Base-by-base conservation (phyloP, 2,329 filamentous ascomycete species). In the Diplocarpon mali region DNA sequence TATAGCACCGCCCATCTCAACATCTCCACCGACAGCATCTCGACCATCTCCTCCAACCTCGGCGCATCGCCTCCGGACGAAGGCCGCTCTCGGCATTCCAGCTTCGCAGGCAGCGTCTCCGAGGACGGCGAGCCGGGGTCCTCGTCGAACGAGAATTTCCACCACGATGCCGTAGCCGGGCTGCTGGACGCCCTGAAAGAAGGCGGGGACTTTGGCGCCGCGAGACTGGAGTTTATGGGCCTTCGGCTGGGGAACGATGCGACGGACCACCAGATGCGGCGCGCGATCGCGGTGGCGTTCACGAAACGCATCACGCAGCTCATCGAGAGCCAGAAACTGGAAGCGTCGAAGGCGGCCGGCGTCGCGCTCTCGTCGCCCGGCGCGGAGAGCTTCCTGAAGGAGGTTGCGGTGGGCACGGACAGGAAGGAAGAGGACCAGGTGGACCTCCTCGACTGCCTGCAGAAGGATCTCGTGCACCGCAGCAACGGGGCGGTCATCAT, bases 171-270 rank as follows among this genome's bases (percentile, higher is more conserved):
- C 20, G 85, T 90, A 2, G 73, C 80, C 52, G 90, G 86, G 49
- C 75, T 96, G n/a, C 74, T 89, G 50, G 89, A 95, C 58, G 85
- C 87, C 17, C 72, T 96, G 35, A 81, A 83, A 41, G 83, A 80
- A 16, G 75, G 77, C 12, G 76, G 79, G 10, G 85, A 93, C 60
- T 92, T 94, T 52, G 89, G 95, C 58, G 72, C 71, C 2, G 76
- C 78, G 40, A 87, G 90, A 62, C 76, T 96, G 29, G 92, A 98
- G 62, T 84, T 98, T 51, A 94, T 89, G 69, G 85, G 87, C 38
- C 72, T 96, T n/a, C 83, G 90, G 10, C 85, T 98, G 63, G 83
- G 82, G 44, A 86, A 85, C 57, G 87, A 96, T 58, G 92, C 92
- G 2, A 89, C 87, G 1, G 90, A 95, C 59, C 75, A 82, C 53